Percentiles rank a stretch among this genome's conserved stretches.
Evolutionary conservation across 2,329 filamentous ascomycete genomes (phyloP).

Genomic region (Neophaeococcomyces mojaviensis): DNA sequence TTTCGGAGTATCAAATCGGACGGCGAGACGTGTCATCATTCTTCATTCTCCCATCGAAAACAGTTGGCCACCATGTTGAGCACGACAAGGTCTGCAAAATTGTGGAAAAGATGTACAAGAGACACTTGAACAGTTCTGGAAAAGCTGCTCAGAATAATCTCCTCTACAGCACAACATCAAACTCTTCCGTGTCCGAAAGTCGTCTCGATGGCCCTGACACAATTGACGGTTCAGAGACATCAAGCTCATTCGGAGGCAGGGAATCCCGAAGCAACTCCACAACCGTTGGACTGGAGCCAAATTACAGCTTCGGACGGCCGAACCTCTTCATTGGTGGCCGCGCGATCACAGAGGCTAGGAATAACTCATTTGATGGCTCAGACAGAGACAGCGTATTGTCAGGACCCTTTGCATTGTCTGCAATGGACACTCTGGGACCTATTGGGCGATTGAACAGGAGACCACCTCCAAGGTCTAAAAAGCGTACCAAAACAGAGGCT

Average conservation of each 20-base stretch:
- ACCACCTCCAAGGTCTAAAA: constrained; percentile 42
- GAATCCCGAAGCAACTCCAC: constrained; percentile 33
- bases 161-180: constrained; percentile 44
- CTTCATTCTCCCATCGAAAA: constrained; percentile 73
- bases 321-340: constrained; percentile 8
- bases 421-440: constrained; percentile 26
- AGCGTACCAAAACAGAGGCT: constrained; percentile 52
- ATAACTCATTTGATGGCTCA: constrained; percentile 17
- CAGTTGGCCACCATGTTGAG: constrained; percentile 73
- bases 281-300: constrained; percentile 18
- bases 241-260: constrained; percentile 37
- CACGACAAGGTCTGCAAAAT: constrained; percentile 62
- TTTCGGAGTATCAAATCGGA: constrained; percentile 68
- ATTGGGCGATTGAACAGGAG: constrained; percentile 31
- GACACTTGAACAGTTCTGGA: constrained; percentile 41
- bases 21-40: constrained; percentile 86
- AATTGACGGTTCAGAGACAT: constrained; percentile 46
- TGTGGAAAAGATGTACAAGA: constrained; percentile 67
- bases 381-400: constrained; percentile 35
- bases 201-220: constrained; percentile 41
- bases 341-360: constrained; percentile 12
- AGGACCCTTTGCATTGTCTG: constrained; percentile 21
- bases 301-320: not conserved
- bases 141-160: constrained; percentile 32
- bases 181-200: constrained; percentile 46